Conservation (phyloP, 306 rosid species). For the Lagenaria siceraria region DNA sequence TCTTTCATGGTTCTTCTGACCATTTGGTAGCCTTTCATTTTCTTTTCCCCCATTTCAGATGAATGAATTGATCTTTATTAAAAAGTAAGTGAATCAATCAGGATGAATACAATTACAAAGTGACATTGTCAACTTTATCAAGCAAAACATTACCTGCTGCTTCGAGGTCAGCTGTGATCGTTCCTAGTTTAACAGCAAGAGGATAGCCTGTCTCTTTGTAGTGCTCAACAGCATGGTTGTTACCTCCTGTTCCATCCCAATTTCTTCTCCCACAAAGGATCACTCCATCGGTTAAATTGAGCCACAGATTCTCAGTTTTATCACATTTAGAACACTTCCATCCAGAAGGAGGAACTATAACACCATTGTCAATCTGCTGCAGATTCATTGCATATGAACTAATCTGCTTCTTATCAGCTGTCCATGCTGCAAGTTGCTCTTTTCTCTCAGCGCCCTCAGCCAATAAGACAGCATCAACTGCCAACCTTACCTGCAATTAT, state of each 20-base stretch:
- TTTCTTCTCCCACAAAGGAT: conserved; percentile 88
- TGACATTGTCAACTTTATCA: not conserved
- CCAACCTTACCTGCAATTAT: conserved; percentile 68
- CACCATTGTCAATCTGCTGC: conserved; percentile 74
- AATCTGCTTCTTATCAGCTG: conserved; percentile 54
- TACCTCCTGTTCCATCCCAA: conserved; percentile 97
- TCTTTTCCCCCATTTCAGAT: not conserved
- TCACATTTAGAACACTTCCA: conserved; percentile 93
- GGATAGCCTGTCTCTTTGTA: conserved; percentile 72
- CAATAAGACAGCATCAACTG: conserved; percentile 64
- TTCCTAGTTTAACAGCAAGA: conserved; percentile 94
- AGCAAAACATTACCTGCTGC: conserved; percentile 67
- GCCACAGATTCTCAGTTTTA: conserved; percentile 85
- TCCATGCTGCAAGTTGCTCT: conserved; percentile 91
- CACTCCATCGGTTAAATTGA: conserved; percentile 80
- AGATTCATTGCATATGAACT: conserved; percentile 60
- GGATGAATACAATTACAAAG: not conserved
- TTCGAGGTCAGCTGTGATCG: conserved; percentile 90
- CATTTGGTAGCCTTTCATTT: not conserved
- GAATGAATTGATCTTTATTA: not conserved
- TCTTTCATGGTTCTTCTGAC: not conserved
- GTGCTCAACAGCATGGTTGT: conserved; percentile 83
- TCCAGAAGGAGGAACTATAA: conserved; percentile 69
- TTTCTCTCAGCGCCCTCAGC: conserved; percentile 82
- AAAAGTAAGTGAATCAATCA: not conserved